These are phyloP conservation scores for Xylaria arbuscula DNA, from an alignment of 2,329 filamentous ascomycete species.

Conservation along the genomic window DNA sequence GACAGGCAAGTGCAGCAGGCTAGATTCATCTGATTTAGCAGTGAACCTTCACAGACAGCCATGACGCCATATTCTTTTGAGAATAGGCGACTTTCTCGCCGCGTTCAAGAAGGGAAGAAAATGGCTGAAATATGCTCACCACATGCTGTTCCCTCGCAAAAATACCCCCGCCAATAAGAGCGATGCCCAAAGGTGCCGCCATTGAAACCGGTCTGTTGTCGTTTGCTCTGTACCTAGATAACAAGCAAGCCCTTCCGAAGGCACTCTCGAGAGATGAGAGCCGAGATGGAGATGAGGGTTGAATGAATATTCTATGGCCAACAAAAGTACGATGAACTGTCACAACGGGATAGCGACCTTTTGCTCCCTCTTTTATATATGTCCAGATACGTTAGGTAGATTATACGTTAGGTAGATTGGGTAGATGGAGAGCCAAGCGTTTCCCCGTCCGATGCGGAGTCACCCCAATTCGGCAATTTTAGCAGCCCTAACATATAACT, in stretches of 20 bases:
- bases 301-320: conserved; percentile 15
- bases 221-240: neutral
- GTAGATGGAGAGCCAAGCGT: conserved; percentile 13
- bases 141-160: conserved; percentile 67
- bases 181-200: conserved; percentile 59
- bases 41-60: conserved; percentile 6
- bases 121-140: conserved; percentile 46
- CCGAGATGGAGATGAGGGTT: neutral
- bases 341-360: neutral
- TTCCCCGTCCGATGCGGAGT: conserved; percentile 28
- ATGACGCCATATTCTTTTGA: neutral
- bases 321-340: neutral
- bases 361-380: neutral
- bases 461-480: conserved; percentile 32
- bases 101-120: neutral
- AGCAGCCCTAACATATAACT: conserved; percentile 25
- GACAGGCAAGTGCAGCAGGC: conserved; percentile 63
- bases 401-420: neutral
- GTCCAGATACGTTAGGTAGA: neutral
- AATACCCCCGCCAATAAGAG: conserved; percentile 67
- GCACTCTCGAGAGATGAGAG: neutral
- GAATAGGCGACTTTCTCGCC: neutral
- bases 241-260: neutral
- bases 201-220: conserved; percentile 35
- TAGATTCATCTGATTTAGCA: conserved; percentile 40